A percentile compares a stretch with the other conserved stretches of the same genome.
These are phyloP conservation scores for Xylaria sp. DNA, from an alignment of 2,329 filamentous ascomycete genomes.

Conservation along the genomic window DNA sequence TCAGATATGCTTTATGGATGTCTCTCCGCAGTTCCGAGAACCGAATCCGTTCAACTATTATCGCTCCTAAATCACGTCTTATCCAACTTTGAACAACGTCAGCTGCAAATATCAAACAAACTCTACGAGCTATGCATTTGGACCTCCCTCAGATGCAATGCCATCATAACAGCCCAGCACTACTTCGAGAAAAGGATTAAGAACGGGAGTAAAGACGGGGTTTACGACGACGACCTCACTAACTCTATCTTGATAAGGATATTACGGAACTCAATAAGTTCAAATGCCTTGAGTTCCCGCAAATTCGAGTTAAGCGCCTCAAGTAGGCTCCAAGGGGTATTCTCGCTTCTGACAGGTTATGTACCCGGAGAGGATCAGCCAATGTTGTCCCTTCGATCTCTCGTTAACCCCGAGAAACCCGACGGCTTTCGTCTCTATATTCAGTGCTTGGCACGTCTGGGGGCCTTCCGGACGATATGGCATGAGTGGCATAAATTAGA, in stretches of 20 bases:
- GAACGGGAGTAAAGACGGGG: background rate
- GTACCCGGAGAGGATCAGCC: conserved; percentile 29
- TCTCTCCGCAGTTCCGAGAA: conserved; percentile 16
- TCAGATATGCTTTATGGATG: conserved; percentile 20
- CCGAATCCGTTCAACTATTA: conserved; percentile 45
- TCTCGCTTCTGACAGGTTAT: conserved; percentile 45
- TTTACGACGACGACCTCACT: background rate
- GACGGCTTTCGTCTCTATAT: conserved; percentile 34
- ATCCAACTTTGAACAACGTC: conserved; percentile 48
- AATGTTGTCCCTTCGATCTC: conserved; percentile 30
- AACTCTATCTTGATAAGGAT: conserved; percentile 8
- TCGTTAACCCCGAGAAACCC: conserved; percentile 7
- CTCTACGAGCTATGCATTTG: conserved; percentile 50
- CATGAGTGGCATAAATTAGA: conserved; percentile 36
- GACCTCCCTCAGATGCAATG: conserved; percentile 44
- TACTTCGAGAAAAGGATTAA: conserved; percentile 31
- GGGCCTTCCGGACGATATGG: conserved; percentile 49
- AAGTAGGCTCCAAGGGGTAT: conserved; percentile 37
- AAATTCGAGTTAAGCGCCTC: background rate
- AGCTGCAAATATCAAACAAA: conserved; percentile 42
- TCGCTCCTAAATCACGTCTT: conserved; percentile 57
- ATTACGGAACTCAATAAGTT: conserved; percentile 9
- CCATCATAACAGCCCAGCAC: conserved; percentile 37
- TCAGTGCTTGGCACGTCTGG: conserved; percentile 44
- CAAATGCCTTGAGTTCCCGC: background rate